These are phyloP conservation scores for Raffaelea albimanens DNA, from an alignment of 2,329 filamentous ascomycete genomes.

Conservation along the genomic window DNA sequence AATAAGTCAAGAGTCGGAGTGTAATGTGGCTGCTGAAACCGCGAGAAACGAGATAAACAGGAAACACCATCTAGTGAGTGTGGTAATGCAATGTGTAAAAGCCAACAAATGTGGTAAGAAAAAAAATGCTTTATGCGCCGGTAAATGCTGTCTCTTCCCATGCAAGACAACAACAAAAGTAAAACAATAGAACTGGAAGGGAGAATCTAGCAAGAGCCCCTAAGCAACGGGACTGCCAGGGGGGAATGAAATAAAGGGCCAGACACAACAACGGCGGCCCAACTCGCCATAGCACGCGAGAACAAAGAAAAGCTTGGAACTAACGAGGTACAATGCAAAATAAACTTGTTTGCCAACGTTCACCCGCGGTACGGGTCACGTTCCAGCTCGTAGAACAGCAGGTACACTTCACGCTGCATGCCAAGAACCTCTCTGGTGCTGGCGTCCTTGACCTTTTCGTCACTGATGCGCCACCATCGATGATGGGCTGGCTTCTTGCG, in stretches of 20 bases:
- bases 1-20: no score
- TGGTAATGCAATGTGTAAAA: no score
- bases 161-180: constrained; percentile 1
- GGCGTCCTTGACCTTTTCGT: constrained; percentile 91
- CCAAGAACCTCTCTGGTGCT: constrained; percentile 84
- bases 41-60: no score
- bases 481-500: constrained; percentile 46
- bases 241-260: no score
- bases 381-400: constrained; percentile 91
- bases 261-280: no score
- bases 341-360: not conserved
- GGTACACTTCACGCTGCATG: constrained; percentile 93
- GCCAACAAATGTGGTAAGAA: no score
- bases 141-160: constrained; percentile 2
- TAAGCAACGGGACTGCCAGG: not conserved
- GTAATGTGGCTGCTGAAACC: no score
- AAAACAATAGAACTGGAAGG: not conserved
- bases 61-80: no score
- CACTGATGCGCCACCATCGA: constrained; percentile 95
- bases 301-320: no score
- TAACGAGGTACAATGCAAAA: no score
- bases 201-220: not conserved
- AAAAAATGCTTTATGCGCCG: not conserved
- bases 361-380: constrained; percentile 7
- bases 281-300: no score